These are phyloP conservation scores for Paramecium sexaurelia DNA, from an alignment of 73 alveolate species.

Conservation along the genomic window DNA sequence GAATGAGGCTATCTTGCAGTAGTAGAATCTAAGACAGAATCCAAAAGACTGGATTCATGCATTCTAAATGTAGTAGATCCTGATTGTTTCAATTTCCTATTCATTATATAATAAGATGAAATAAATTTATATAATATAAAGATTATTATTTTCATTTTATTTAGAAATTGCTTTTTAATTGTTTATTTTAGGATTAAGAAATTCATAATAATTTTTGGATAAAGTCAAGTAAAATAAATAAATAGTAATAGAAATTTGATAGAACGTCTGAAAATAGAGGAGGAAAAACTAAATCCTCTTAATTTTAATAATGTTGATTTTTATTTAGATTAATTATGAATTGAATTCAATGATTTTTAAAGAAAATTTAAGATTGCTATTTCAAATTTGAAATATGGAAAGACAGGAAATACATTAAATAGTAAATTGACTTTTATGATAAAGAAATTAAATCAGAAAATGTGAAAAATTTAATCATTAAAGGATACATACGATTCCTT, in stretches of 20 bases:
- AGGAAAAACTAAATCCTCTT: too few species aligned
- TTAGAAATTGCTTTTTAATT: background rate
- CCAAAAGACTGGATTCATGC: background rate
- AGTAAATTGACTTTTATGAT: slow-evolving; percentile 34
- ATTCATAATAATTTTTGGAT: too few species aligned
- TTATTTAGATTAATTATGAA: too few species aligned
- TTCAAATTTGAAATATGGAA: slow-evolving; percentile 51
- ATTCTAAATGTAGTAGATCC: background rate
- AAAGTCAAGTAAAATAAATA: too few species aligned
- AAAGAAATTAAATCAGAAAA: slow-evolving; percentile 19
- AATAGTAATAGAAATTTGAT: too few species aligned
- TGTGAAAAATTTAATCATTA: background rate
- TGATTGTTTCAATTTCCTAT: background rate
- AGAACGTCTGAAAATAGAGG: too few species aligned
- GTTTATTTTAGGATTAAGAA: background rate
- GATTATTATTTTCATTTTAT: background rate
- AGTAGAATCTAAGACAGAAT: background rate
- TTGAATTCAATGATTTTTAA: too few species aligned
- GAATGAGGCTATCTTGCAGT: slow-evolving; percentile 15
- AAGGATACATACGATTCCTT: slow-evolving; percentile 63
- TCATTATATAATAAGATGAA: background rate
- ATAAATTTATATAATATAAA: background rate
- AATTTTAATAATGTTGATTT: too few species aligned
- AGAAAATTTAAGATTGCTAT: slow-evolving; percentile 54
- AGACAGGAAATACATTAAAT: slow-evolving; percentile 25